Percentiles rank a stretch among this genome's conserved stretches.
Evolutionary conservation across 106 monocot genomes (phyloP).

Genomic region (Dioscorea zingiberensis): DNA sequence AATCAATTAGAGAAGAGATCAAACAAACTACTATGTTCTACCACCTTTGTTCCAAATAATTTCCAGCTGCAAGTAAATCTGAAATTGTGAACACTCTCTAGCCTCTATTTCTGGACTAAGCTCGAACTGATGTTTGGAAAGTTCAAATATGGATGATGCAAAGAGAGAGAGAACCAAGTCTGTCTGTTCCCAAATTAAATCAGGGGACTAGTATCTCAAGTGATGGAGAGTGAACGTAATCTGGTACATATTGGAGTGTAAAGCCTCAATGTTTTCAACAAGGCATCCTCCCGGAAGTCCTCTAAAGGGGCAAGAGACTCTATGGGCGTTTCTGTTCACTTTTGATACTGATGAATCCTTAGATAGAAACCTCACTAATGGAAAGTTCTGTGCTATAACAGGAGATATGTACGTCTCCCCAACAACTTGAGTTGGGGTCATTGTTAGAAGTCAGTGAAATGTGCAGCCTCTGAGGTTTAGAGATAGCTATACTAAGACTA

Average conservation of each 20-base stretch:
- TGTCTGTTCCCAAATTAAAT: constrained; percentile 35
- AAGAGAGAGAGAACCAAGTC: constrained; percentile 29
- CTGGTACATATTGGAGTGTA: constrained; percentile 28
- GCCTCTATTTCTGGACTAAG: constrained; percentile 65
- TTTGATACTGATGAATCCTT: not conserved
- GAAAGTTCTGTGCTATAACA: constrained; percentile 17
- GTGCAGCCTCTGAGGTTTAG: constrained; percentile 80
- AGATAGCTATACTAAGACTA: not conserved
- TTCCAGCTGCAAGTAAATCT: constrained; percentile 80
- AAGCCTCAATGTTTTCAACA: not conserved
- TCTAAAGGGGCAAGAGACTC: not conserved
- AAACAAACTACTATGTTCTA: not conserved
- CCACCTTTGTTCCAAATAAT: not conserved
- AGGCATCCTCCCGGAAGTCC: too few species aligned
- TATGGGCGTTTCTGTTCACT: not conserved
- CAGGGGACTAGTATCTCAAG: constrained; percentile 39
- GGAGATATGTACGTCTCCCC: constrained; percentile 63
- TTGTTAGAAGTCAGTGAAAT: constrained; percentile 63
- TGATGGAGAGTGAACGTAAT: constrained; percentile 85
- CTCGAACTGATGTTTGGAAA: constrained; percentile 20
- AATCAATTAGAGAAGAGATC: too few species aligned
- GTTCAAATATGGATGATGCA: constrained; percentile 11
- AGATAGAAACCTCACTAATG: not conserved
- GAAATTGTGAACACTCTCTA: constrained; percentile 65
- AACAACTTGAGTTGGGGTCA: constrained; percentile 36